A percentile compares a stretch with the other conserved stretches of the same genome.
Evolutionary conservation across 2,329 filamentous ascomycete genomes (phyloP).

Genomic region (Ophidiomyces ophidiicola): DNA sequence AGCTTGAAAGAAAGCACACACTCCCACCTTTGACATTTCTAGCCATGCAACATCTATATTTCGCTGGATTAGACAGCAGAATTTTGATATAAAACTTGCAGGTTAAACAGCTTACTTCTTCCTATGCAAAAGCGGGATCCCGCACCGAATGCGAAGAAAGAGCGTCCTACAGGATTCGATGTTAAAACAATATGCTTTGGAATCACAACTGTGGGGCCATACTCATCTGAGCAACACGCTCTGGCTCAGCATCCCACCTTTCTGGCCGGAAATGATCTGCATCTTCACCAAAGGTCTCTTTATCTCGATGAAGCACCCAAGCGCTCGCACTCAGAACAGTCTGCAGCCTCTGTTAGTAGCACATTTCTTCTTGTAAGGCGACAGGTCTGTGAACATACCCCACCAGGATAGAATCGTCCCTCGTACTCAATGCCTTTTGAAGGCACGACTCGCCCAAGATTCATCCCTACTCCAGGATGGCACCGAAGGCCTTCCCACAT

Average conservation of each 20-base stretch:
- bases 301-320: conserved; percentile 60
- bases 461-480: conserved; percentile 61
- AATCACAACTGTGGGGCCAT: too few species aligned
- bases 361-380: background rate
- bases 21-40: conserved; percentile 1
- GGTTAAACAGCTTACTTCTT: background rate
- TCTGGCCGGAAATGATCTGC: conserved; percentile 45
- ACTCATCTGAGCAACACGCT: too few species aligned
- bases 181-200: background rate
- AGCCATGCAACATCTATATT: conserved; percentile 3
- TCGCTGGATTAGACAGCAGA: background rate
- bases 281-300: conserved; percentile 56
- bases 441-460: conserved; percentile 62
- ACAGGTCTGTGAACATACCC: conserved; percentile 21
- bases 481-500: conserved; percentile 67
- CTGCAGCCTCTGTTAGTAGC: background rate
- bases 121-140: conserved; percentile 4
- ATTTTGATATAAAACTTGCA: background rate
- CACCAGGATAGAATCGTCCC: conserved; percentile 51
- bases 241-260: too few species aligned
- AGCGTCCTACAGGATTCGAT: background rate
- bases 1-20: too few species aligned
- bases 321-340: conserved; percentile 64
- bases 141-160: background rate
- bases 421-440: conserved; percentile 50